Conservation (phyloP, 345 rosid genomes). For the Camelina sativa region DNA sequence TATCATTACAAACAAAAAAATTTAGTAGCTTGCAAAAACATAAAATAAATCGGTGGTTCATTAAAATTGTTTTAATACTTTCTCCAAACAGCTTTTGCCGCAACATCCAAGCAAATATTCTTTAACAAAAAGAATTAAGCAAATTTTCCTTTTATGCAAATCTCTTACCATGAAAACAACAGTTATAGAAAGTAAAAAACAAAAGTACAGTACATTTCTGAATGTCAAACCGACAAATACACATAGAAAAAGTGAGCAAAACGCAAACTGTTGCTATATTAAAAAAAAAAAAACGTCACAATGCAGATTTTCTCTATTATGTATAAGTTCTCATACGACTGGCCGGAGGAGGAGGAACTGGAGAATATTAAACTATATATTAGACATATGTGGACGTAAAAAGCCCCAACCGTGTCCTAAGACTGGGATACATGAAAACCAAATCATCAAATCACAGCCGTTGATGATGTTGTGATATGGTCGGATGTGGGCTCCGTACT, state of each 20-base stretch:
- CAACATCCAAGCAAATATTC: not conserved
- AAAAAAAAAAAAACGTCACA: not conserved
- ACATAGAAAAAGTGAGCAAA: not conserved
- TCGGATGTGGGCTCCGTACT: slow-evolving; percentile 35
- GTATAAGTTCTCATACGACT: slow-evolving; percentile 2
- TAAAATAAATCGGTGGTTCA: too few species aligned
- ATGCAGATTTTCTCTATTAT: not conserved
- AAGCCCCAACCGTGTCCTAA: slow-evolving; percentile 28
- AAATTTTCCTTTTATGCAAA: not conserved
- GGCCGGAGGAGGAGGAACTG: not conserved
- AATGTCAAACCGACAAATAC: slow-evolving; percentile 5
- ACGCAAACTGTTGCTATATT: not conserved
- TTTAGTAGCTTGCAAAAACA: too few species aligned
- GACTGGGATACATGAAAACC: slow-evolving; percentile 28
- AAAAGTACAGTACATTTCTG: not conserved
- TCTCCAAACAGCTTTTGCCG: not conserved
- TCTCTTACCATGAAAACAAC: not conserved
- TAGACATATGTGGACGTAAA: slow-evolving; percentile 29
- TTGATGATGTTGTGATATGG: slow-evolving; percentile 23
- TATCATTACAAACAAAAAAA: too few species aligned
- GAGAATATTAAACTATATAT: not conserved
- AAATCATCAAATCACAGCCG: slow-evolving; percentile 21
- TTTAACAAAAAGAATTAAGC: too few species aligned
- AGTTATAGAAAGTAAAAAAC: not conserved
- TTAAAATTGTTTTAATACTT: not conserved